Base-by-base conservation (phyloP, 148 eudicot genomes). In the Cornus suecica region DNA sequence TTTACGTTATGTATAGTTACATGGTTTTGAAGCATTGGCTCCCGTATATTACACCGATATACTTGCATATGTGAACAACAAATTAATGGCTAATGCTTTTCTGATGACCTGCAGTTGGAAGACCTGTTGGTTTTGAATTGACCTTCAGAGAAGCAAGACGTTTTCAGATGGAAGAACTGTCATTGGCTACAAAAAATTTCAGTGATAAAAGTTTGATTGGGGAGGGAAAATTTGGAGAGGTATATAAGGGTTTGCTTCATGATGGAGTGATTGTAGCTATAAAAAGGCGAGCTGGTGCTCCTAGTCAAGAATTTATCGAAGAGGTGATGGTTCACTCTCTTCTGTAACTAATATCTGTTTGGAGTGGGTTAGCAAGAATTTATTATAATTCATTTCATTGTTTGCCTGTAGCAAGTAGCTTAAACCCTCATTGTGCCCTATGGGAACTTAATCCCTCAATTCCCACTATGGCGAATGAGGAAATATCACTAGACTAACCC, bases 181-280 rank as follows among this genome's bases (percentile, higher is more conserved):
- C 87, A 22, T 71, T 74, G 24, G 97, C 98, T 20, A 92, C 97
- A 76, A 87, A 86, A 82, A 84, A 86, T 65, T 94, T 94, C 71
- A 80, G 86, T 61, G 90, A 86, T 74, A 94, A 85, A 76, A 84
- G 85, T 82, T 83, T 94, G 83, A 94, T 94, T 51, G 98, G 98
- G 25, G 92, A 84, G 78, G 98, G 98, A 72, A 94, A 94, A 84
- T 94, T 94, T 79, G 98, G 98, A 41, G 97, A 85, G 75, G 98
- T 94, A 18, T 94, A 90, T 68, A 92, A 94, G 88, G 98, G 97
- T 41, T 82, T 92, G 86, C 93, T 94, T 76, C 82, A 87, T 76
- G 97, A 94, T 85, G 98, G 98, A 69, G 86, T 87, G 84, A 89
- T 94, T 60, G 98, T 94, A 31, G 98, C 98, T 58, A 90, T 94